Base-by-base conservation (phyloP, 768 basidiomycete genomes). In the Macrolepiota dolichaula region DNA sequence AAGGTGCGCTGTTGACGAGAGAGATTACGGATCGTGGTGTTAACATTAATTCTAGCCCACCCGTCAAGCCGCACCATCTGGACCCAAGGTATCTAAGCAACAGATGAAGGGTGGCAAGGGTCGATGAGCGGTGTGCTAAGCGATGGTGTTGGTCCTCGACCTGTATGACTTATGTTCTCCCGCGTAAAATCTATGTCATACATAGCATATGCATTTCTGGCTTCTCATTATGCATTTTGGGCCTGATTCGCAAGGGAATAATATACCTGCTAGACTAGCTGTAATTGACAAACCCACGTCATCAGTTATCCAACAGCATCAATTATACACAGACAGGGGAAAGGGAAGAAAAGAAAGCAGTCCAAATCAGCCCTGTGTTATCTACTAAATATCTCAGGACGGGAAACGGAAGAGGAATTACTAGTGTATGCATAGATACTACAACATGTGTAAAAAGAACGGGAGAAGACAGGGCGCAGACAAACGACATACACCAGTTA, bases 81-180 rank as follows among this genome's bases (percentile, higher is more conserved):
- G 77, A 58, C 92, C 94, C 69, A 94, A 89, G 78, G 87, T 96
- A 47, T 93, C 93, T 71, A 98, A 96, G 80, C 94, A 96, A 77
- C 90, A 91, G 79, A 94, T 94, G 89, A 96, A 95, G 84, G 94
- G 93, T 72, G 85, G 88, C 70, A 89, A 90, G 79, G 84, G 87
- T 62, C 85, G 89, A 80, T 89, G 73, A 86, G 68, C 65, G 54
- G 32, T 52, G 60, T 57, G 32, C 51, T 65, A 59, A 55, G 56
- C 61, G 15, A 10, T 7, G 42, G 15, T 12, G 10, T 46, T 36
- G 32, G 42, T 59, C 36, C 15, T 61, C 53, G 25, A 54, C 29
- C 47, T 49, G 32, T 72, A 69, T 68, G 71, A 62, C 59, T 42
- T 64, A 69, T 69, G 68, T 67, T 53, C 27, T 64, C 64, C 66